These are phyloP conservation scores for Phaffia tasmanica DNA, from an alignment of 768 basidiomycete species.

Conservation along the genomic window DNA sequence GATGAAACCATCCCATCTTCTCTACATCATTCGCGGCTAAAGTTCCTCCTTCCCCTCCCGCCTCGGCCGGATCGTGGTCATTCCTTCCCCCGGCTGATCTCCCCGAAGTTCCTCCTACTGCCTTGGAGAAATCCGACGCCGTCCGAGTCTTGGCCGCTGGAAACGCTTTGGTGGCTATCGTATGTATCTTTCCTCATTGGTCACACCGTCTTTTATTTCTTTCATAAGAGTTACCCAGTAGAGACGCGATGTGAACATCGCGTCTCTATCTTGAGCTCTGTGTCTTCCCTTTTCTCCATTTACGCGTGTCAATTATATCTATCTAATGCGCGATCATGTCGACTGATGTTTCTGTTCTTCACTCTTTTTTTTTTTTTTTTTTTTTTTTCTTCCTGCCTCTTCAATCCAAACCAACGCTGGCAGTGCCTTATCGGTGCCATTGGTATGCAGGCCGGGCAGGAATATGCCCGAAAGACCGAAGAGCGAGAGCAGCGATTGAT, in stretches of 20 bases:
- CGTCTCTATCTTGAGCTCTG: not conserved
- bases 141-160: conserved; percentile 72
- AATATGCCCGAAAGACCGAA: conserved; percentile 61
- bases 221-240: conserved; percentile 24
- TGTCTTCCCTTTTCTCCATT: conserved; percentile 16
- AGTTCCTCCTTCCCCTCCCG: conserved; percentile 33
- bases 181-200: conserved; percentile 36
- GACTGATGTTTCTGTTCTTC: not conserved
- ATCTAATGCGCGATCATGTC: not conserved
- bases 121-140: conserved; percentile 60
- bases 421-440: conserved; percentile 35
- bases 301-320: conserved; percentile 1
- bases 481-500: conserved; percentile 41
- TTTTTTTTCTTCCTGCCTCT: not conserved
- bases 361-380: not conserved
- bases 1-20: conserved; percentile 1
- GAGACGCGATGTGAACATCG: not conserved
- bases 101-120: conserved; percentile 39
- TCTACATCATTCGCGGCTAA: not conserved
- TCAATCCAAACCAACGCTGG: not conserved
- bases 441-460: conserved; percentile 61
- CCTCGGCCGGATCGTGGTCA: conserved; percentile 27
- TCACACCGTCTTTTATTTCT: not conserved
- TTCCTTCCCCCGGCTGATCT: conserved; percentile 35
- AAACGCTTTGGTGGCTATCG: conserved; percentile 73